Evolutionary conservation across 108 stramenopile species (phyloP), one percentile per base, ranked within the genome.

Genomic region (Schizochytrium sp.): DNA sequence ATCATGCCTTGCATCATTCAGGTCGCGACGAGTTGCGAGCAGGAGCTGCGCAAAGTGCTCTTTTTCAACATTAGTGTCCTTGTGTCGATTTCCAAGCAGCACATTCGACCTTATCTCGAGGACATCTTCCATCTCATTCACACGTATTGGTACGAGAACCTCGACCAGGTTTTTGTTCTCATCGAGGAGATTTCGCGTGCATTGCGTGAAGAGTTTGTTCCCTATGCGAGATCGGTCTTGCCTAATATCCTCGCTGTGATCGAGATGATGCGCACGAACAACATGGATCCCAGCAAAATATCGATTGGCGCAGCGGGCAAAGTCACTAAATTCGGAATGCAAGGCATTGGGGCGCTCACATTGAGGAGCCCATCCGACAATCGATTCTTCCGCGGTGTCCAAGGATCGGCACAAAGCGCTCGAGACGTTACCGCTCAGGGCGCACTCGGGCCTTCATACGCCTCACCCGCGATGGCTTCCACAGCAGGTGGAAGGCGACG

Each of bases 1-100:
- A 96, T 97, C 89, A 95, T 99, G 19, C 98, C 98, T 21, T 95
- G 97, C 87, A 95, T 98, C 57, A 89, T 98, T 87, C 47, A 92
- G 44, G 88, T 88, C 34, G 88, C 60, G 45, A 88, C 53, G n/a
- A 44, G n/a, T 0, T 41, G 88, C 21, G 96, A 96, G 89, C 92
- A 94, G 29, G 96, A 93, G 45, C 90, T 99, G 14, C 91, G 97
- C 60, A 97, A 98, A 89, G 94, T 95, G 51, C 91, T 98, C 44
- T 87, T 99, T 21, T 95, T 96, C 89, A 96, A 98, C 87, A 91
- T 97, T 25, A 96, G 96, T 58, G 93, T 93, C 57, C 90, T 99
- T 58, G 97, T 96, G 63, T 60, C 92, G 28, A 97, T 98, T 88
- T 96, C 96, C 5, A 90, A 93, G 63, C 96, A 96, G 60, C 95